Conservation (phyloP, 2,329 filamentous ascomycete species). For the Hypoxylon sp. region DNA sequence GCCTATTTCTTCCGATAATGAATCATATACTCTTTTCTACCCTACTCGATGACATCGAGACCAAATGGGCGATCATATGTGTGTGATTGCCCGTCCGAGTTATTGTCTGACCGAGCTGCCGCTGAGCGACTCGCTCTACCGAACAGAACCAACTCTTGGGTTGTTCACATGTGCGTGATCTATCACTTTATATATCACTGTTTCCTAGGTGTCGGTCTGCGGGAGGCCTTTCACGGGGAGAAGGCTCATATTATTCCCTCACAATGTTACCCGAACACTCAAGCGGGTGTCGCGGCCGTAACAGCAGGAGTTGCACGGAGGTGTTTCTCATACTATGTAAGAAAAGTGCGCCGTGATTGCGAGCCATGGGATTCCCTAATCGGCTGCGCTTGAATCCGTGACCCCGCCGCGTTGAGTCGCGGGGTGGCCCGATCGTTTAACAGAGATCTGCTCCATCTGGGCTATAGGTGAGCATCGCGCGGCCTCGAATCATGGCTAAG, state of each 20-base stretch:
- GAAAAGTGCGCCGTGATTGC: conserved; percentile 4
- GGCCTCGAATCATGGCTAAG: conserved; percentile 9
- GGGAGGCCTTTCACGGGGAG: neutral
- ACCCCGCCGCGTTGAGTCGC: conserved; percentile 6
- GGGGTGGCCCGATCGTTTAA: neutral
- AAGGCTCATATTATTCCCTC: conserved; percentile 1
- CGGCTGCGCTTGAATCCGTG: conserved; percentile 10
- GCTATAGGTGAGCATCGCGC: conserved; percentile 9
- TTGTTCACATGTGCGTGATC: conserved; percentile 18
- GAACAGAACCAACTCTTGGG: conserved; percentile 16
- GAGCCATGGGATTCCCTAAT: conserved; percentile 7
- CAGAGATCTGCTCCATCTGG: conserved; percentile 9
- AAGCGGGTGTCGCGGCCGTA: conserved; percentile 25
- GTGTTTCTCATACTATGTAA: conserved; percentile 14
- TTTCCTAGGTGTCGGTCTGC: conserved; percentile 8
- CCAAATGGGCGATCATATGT: neutral
- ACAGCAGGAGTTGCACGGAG: conserved; percentile 15
- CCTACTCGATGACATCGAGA: conserved; percentile 4
- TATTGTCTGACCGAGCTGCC: conserved; percentile 17
- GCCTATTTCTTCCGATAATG: conserved; percentile 8
- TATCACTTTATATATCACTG: conserved; percentile 36
- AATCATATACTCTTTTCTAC: too few species aligned
- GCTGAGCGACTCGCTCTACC: conserved; percentile 19
- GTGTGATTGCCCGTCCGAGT: too few species aligned
- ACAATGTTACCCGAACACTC: conserved; percentile 11